Conservation (phyloP, 768 basidiomycete genomes). For the Kwoniella heveanensis region DNA sequence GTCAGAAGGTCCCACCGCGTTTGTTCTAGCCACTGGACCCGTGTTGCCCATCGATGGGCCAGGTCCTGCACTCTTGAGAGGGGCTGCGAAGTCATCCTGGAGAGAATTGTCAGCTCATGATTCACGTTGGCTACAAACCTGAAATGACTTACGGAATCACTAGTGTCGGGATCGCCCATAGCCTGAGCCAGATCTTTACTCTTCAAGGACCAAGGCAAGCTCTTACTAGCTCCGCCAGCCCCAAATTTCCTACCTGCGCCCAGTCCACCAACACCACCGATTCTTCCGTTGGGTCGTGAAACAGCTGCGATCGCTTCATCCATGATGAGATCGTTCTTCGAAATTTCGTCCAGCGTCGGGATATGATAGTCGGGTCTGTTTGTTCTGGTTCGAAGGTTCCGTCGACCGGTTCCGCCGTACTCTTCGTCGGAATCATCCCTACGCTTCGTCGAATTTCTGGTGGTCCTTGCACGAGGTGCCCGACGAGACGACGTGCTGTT, state of each 20-base stretch:
- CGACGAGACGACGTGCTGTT: background rate
- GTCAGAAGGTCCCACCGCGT: slow-evolving; percentile 63
- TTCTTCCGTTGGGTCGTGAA: slow-evolving; percentile 23
- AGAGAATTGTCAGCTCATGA: slow-evolving; percentile 7
- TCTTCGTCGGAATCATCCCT: slow-evolving; percentile 36
- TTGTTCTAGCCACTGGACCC: slow-evolving; percentile 68
- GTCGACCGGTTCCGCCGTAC: slow-evolving; percentile 11
- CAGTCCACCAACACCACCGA: slow-evolving; percentile 26
- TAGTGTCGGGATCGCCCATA: slow-evolving; percentile 49
- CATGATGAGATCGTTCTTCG: slow-evolving; percentile 27
- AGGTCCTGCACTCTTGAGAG: slow-evolving; percentile 33
- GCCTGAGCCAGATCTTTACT: slow-evolving; percentile 46
- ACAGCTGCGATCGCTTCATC: slow-evolving; percentile 29
- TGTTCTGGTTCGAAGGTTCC: slow-evolving; percentile 27
- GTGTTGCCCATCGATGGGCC: slow-evolving; percentile 59
- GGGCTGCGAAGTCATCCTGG: slow-evolving; percentile 46
- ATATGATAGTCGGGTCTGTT: slow-evolving; percentile 38
- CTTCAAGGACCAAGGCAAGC: slow-evolving; percentile 32
- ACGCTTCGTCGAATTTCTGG: slow-evolving; percentile 19
- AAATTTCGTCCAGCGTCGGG: slow-evolving; percentile 40
- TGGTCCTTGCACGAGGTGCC: slow-evolving; percentile 20
- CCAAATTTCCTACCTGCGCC: slow-evolving; percentile 34
- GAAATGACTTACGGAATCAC: slow-evolving; percentile 39
- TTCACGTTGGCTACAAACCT: background rate
- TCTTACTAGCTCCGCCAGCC: slow-evolving; percentile 17